A percentile compares a stretch with the other conserved stretches of the same genome.
phyloP scores from a whole-genome alignment of 371 early-diverging fungal genomes.

The Syncephalastrum monosporum region DNA sequence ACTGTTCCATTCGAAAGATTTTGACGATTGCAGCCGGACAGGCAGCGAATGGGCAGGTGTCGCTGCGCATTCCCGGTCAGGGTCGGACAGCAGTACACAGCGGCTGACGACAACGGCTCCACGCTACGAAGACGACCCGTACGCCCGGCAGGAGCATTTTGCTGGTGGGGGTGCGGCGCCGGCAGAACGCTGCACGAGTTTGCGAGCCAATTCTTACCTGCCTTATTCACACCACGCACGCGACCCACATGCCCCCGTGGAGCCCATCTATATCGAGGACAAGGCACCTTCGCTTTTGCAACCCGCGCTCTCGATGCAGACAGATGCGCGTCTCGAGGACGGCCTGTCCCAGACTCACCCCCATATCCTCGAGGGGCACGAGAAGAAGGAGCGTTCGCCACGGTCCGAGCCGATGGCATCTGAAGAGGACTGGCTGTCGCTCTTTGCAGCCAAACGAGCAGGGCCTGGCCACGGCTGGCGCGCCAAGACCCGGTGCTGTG shows the following conservation, averaged over 20 bases:
- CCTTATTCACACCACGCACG: conserved; percentile 45
- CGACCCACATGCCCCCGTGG: conserved; percentile 28
- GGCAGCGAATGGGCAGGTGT: neutral
- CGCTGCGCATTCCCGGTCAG: conserved; percentile 33
- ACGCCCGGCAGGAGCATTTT: conserved; percentile 15
- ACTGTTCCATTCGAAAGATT: neutral
- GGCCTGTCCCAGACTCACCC: neutral
- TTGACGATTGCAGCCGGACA: conserved; percentile 6
- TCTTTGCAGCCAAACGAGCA: too few species aligned
- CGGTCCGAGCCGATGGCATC: too few species aligned
- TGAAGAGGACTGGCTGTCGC: too few species aligned
- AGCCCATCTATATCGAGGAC: conserved; percentile 42
- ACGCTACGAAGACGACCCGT: conserved; percentile 35
- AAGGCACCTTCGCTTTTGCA: conserved; percentile 13
- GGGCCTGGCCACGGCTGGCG: too few species aligned
- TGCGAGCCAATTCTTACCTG: conserved; percentile 44
- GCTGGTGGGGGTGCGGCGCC: neutral
- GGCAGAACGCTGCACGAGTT: neutral
- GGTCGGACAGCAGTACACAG: conserved; percentile 45
- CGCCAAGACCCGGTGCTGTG: too few species aligned
- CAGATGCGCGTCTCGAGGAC: conserved; percentile 15
- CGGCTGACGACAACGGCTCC: conserved; percentile 16
- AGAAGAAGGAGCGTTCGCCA: too few species aligned
- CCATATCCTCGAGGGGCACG: too few species aligned
- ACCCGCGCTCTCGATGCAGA: conserved; percentile 28